Base-by-base conservation (phyloP, 2,329 filamentous ascomycete genomes). In the Ophiosphaerella korrae region DNA sequence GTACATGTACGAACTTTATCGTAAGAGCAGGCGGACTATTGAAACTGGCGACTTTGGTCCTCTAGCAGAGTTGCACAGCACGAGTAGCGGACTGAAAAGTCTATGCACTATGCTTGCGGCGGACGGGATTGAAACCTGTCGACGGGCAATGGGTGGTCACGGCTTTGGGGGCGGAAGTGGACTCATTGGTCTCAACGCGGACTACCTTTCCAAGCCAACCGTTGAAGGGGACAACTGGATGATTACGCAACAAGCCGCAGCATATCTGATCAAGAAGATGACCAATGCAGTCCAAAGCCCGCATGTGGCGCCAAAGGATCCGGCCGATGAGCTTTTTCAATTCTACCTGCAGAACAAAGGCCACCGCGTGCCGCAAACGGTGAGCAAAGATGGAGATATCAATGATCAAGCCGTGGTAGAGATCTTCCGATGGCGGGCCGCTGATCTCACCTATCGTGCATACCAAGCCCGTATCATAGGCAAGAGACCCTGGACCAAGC, bases 211-310 rank as follows among this genome's bases (percentile, higher is more conserved):
- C 2, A 82, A 82, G 60, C 79, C 79, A 0, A 83, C 80, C 0
- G 81, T 83, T 2, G 80, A 83, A 55, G 80, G 81, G 2, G 80
- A 82, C 59, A 83, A 83, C 48, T 82, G 79, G 78, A 82, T 82
- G 80, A 82, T 83, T 35, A 82, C 78, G 0, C 80, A 82, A 51
- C 80, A 83, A 63, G 78, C 78, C 3, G 77, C 78, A 0, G 72
- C 74, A 21, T 79, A 78, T 50, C 61, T 83, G 21, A 80, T 83
- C 64, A 82, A 83, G 62, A 78, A 79, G 37, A 82, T 82, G 76
- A 64, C 73, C 24, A 61, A 70, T 24, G 74, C 75, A 3, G 71
- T 75, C 5, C 62, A 71, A 7, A 62, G 67, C 11, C 70, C 73
- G n/a, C 64, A 62, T 24, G 29, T 53, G 12, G 47, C 68, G 11